Conservation (phyloP, 495 filamentous ascomycete genomes). For the Diplogelasinospora grovesii region DNA sequence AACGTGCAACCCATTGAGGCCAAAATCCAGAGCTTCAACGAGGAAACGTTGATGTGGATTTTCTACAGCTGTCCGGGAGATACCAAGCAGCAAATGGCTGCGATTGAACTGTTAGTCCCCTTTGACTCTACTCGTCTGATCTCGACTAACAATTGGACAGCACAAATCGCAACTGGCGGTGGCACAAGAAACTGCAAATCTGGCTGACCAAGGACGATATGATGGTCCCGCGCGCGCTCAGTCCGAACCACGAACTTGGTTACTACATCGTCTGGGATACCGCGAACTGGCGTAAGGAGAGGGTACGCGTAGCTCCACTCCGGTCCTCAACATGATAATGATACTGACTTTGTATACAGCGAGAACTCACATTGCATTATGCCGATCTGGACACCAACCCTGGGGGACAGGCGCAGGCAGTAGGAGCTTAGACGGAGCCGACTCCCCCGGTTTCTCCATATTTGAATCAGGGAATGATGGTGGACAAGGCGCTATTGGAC, state of each 20-base stretch:
- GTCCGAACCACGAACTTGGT: conserved; percentile 68
- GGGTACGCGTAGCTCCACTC: conserved; percentile 50
- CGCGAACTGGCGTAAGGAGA: conserved; percentile 72
- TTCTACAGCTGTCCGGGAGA: conserved; percentile 88
- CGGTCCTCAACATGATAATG: neutral
- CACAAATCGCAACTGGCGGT: conserved; percentile 77
- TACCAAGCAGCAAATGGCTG: conserved; percentile 76
- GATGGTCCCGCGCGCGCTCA: conserved; percentile 59
- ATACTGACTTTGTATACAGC: conserved; percentile 36
- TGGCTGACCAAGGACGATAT: conserved; percentile 88
- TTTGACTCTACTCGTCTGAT: conserved; percentile 4
- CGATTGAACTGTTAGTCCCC: conserved; percentile 60
- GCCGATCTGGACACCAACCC: conserved; percentile 58
- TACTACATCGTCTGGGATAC: conserved; percentile 88
- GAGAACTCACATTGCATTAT: conserved; percentile 74
- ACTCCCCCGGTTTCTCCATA: no score
- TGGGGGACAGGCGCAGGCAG: conserved; percentile 2
- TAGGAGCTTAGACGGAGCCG: neutral
- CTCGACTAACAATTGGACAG: conserved; percentile 14
- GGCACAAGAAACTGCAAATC: conserved; percentile 79
- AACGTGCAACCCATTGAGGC: conserved; percentile 76
- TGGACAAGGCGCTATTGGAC: neutral
- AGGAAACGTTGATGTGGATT: conserved; percentile 89
- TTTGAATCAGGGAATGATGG: neutral
- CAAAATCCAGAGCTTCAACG: conserved; percentile 75